Evolutionary conservation across 108 stramenopile genomes (phyloP), one percentile per base, ranked within the genome.

Genomic region (Cafeteria roenbergensis): DNA sequence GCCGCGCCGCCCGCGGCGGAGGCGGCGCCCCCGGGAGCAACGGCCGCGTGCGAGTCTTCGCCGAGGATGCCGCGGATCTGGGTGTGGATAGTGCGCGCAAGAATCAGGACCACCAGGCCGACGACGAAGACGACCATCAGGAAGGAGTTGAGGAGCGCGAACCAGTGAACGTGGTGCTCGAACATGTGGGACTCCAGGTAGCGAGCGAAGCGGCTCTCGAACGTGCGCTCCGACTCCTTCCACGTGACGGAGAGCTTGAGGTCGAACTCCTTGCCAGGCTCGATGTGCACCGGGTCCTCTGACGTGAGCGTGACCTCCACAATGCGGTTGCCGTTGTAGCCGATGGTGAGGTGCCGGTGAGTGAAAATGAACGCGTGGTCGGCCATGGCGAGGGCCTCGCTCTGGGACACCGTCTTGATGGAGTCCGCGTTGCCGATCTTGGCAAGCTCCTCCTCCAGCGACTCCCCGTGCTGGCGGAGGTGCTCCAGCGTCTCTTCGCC

Each of bases 161-260:
- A 80, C 79, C 78, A 82, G 63, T 82, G 80, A 68, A 97, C 94
- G 51, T 90, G 88, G 74, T 97, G 95, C 74, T 94, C 93, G 82
- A 97, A 97, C 70, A 97, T 95, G 34, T 80, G 82, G 68, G 89
- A 83, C 75, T 97, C 92, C 68, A 97, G 67, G 74, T 97, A 97
- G 33, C 87, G 77, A 68, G 90, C 83, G 74, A 92, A 97, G 25
- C 95, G 77, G 14, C 85, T 75, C 42, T 88, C 89, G 69, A 92
- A 97, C 26, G 85, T 68, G 48, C 82, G 83, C 32, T 51, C 67
- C 26, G 88, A 89, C 62, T 69, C 38, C 27, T 73, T 71, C 83
- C 88, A 97, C 34, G 75, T 67, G 31, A 96, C 88, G 59, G 81
- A 80, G 54, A 87, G 73, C 50, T 69, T 75, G 66, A 94, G 93